Base-by-base conservation (phyloP, 2,329 filamentous ascomycete genomes). In the Tolypocladium ovalisporum region DNA sequence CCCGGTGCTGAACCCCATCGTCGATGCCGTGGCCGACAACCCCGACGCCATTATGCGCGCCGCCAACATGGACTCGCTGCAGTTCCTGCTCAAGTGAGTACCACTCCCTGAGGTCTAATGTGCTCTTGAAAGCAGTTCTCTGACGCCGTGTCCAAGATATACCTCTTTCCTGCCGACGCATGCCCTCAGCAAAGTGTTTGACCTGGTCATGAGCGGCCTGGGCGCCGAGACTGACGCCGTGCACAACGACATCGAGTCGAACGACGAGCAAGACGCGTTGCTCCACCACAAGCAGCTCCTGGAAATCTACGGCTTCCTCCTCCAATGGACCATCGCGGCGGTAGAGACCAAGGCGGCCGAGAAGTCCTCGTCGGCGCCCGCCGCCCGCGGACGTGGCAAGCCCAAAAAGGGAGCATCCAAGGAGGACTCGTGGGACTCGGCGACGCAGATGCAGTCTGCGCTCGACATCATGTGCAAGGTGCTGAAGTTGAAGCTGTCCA, bases 381-480 rank as follows among this genome's bases (percentile, higher is more conserved):
- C 81, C n/a, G 81, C 84, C 9, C 81, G 89, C 66, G 86, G 86
- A 49, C 81, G 90, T 66, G 88, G 87, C 57, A 89, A 88, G 67
- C 83, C 86, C 56, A 92, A 87, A 60, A 96, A 93, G 73, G 75
- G 83, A n/a, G 84, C 87, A 59, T 72, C 81, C n/a, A 92, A 89
- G 68, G 89, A 95, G 61, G 86, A 84, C 54, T 81, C 75, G 56
- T 97, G 93, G 92, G 94, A 99, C 73, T 93, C 92, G 59, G 87
- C 90, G 3, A 76, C 84, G 2, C 94, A 99, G 71, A 79, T 99
- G 32, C 90, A 97, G 71, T 85, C 84, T 13, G 91, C 93, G 1
- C 82, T 99, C 60, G 92, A 97, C 66, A 86, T 87, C 35, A 97
- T 99, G 90, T 93, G 90, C 76, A 97, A 96, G 71, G 91, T 96